A percentile compares a stretch with the other conserved stretches of the same genome.
phyloP scores from a whole-genome alignment of 768 basidiomycete species.

The Mycena pura region DNA sequence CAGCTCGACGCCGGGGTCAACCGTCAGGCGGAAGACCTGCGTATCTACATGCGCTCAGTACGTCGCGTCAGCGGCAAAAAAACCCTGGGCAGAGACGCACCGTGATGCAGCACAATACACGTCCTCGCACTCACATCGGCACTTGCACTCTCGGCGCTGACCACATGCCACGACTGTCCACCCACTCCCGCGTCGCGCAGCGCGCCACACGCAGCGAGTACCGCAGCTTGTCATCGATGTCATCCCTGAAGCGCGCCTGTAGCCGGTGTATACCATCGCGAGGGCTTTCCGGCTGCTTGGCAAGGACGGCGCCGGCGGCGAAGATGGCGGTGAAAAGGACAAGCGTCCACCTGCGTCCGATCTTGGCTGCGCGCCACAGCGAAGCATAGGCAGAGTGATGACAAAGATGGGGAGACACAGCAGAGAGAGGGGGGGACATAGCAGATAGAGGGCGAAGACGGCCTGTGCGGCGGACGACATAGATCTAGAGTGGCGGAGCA shows the following conservation, averaged over 20 bases:
- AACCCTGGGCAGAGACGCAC: conserved; percentile 9
- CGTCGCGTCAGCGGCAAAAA: neutral
- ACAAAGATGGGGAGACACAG: no score
- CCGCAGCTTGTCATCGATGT: conserved; percentile 46
- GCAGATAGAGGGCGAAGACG: no score
- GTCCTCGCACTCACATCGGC: no score
- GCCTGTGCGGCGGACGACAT: no score
- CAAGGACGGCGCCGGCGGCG: no score
- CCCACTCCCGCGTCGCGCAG: conserved; percentile 32
- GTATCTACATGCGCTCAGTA: conserved; percentile 16
- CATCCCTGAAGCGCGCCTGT: conserved; percentile 35
- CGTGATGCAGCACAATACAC: conserved; percentile 39
- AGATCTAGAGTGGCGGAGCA: no score
- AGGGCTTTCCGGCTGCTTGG: no score
- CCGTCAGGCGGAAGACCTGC: conserved; percentile 19
- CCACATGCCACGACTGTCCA: conserved; percentile 36
- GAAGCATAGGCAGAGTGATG: no score
- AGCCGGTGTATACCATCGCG: conserved; percentile 3
- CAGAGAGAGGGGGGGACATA: no score
- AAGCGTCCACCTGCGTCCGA: no score
- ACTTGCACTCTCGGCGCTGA: conserved; percentile 37
- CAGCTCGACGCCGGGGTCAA: conserved; percentile 10
- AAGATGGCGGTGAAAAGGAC: no score
- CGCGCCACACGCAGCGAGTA: conserved; percentile 44
- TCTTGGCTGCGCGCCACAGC: no score